Base-by-base conservation (phyloP, 2,329 filamentous ascomycete genomes). In the Lachnellula hyalina region DNA sequence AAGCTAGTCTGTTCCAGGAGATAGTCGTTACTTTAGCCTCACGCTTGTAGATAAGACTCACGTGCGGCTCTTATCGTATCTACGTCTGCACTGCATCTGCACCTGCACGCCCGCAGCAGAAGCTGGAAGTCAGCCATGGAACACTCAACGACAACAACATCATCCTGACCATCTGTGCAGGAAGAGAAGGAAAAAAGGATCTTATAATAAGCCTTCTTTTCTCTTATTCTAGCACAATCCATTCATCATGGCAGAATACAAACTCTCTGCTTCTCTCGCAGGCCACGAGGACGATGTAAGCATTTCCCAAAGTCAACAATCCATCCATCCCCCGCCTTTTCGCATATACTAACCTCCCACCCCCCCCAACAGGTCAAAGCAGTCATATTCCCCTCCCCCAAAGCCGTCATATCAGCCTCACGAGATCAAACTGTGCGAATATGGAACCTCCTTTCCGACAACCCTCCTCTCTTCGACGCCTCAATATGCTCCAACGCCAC, bases 201-300 rank as follows among this genome's bases (percentile, higher is more conserved):
- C 28, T 8, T 3, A 32, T 32, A 32, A 8, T 2, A 32, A 9
- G 3, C 28, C 9, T 32, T 32, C 28, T 28, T 25, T 19, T 36
- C 35, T 15, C 12, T 14, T n/a, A 25, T 40, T 32, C 19, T 11
- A 51, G 42, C 17, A 15, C n/a, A 34, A 28, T 2, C 25, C 21
- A n/a, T 17, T 9, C 15, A 59, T 62, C 65, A 92, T 93, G 87
- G 77, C 80, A 72, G 86, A 91, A 70, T 97, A 90, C 80, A 96
- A 93, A 81, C 84, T 99, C 68, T 96, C 94, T 59, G 91, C 93
- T 64, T 88, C 90, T 68, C 81, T 99, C 63, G 77, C 85, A 64
- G 93, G 90, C 68, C 94, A 99, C 72, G 88, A 94, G 72, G 87
- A 94, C 71, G 94, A 99, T 83, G 94, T 96, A 79, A 74, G 85